Evolutionary conservation across 2,329 filamentous ascomycete genomes (phyloP).

Genomic region (Penicillium nordicum): DNA sequence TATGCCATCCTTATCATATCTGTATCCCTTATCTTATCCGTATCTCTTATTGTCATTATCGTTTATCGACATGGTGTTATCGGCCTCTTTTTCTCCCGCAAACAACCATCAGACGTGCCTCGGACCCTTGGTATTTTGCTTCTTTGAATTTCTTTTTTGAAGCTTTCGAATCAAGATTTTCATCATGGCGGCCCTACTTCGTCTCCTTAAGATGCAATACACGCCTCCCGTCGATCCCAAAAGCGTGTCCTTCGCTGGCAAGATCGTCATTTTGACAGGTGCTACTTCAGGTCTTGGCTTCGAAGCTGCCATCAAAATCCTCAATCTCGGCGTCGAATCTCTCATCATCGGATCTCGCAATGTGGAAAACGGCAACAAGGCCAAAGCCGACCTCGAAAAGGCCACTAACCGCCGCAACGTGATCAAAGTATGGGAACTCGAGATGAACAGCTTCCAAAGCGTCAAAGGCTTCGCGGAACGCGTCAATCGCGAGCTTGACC

Average conservation of each 20-base stretch:
- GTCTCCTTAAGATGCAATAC: slow-evolving; percentile 31
- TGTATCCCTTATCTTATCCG: not conserved
- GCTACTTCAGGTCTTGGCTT: slow-evolving; percentile 52
- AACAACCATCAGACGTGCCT: not conserved
- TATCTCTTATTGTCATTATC: slow-evolving; percentile 3
- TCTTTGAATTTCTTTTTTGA: not conserved
- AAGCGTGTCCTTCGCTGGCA: slow-evolving; percentile 41
- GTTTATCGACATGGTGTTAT: not conserved
- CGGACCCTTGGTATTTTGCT: not conserved
- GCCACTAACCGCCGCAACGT: slow-evolving; percentile 30
- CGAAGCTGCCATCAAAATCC: slow-evolving; percentile 49
- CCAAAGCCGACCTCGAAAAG: slow-evolving; percentile 40
- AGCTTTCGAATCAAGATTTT: not conserved
- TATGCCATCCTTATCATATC: not conserved
- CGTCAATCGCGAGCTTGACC: slow-evolving; percentile 34
- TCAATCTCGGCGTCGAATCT: slow-evolving; percentile 40
- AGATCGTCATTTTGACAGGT: slow-evolving; percentile 50
- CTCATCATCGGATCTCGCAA: slow-evolving; percentile 50
- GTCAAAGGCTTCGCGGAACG: slow-evolving; percentile 44
- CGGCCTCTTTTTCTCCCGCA: not conserved
- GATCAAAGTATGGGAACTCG: slow-evolving; percentile 46
- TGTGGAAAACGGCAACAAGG: slow-evolving; percentile 40
- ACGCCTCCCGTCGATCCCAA: slow-evolving; percentile 38
- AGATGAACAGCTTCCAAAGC: slow-evolving; percentile 47
- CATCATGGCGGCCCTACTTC: slow-evolving; percentile 29